Evolutionary conservation across 768 basidiomycete species (phyloP).

Genomic region (Gymnopilus junonius): DNA sequence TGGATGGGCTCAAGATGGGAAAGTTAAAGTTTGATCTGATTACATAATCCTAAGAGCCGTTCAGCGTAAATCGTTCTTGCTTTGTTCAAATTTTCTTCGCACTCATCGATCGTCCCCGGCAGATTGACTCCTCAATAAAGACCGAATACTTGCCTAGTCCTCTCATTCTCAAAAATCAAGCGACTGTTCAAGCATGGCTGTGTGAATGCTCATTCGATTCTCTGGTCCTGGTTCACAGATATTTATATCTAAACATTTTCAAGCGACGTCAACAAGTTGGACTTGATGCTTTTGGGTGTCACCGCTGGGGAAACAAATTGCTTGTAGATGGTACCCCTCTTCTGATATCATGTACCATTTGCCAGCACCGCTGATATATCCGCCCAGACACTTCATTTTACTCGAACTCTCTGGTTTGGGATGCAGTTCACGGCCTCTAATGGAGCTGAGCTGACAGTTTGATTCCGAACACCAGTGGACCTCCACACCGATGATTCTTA

Average conservation of each 20-base stretch:
- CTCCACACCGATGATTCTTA: constrained; percentile 11
- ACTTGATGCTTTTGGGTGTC: not conserved
- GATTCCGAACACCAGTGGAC: constrained; percentile 4
- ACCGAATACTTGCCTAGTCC: constrained; percentile 5
- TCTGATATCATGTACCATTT: not conserved
- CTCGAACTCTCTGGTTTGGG: not conserved
- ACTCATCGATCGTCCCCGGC: constrained; percentile 15
- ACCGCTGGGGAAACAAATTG: constrained; percentile 4
- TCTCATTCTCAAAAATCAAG: not conserved
- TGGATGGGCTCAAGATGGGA: no score
- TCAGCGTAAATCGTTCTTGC: no score
- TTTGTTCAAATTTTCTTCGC: no score
- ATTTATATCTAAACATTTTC: constrained; percentile 3
- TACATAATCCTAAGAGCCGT: no score
- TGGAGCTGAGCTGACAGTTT: constrained; percentile 9
- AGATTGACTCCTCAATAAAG: constrained; percentile 6
- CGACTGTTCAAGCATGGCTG: constrained; percentile 1
- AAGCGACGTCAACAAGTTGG: constrained; percentile 12
- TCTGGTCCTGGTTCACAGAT: constrained; percentile 4
- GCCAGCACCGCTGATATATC: not conserved
- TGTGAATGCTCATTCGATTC: constrained; percentile 1
- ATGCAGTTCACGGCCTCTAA: not conserved
- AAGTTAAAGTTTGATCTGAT: no score
- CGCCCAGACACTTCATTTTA: not conserved
- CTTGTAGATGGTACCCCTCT: not conserved